Percentiles rank a stretch among this genome's conserved stretches.
These are phyloP conservation scores for Annulohypoxylon maeteangense DNA, from an alignment of 495 filamentous ascomycete species.

Conservation along the genomic window DNA sequence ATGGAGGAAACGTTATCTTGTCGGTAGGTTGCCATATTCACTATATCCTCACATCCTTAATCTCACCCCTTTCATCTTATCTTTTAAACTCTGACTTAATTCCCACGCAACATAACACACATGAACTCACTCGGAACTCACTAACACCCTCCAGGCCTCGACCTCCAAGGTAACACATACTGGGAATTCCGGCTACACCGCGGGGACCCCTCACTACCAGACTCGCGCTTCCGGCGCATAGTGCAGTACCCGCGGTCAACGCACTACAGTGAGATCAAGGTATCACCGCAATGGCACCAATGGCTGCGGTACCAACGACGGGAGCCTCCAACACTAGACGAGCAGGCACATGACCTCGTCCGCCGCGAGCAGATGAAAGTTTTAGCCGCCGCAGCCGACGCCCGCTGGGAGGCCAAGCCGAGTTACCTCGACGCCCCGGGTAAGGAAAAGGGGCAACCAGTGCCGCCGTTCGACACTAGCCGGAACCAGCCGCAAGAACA, in stretches of 20 bases:
- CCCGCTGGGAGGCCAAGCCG: conserved; percentile 83
- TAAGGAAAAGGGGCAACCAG: conserved; percentile 25
- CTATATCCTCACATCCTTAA: conserved; percentile 22
- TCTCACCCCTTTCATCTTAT: conserved; percentile 20
- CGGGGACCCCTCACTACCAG: conserved; percentile 59
- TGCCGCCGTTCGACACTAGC: conserved; percentile 22
- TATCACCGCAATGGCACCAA: conserved; percentile 88
- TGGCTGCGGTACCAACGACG: conserved; percentile 89
- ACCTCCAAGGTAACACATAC: conserved; percentile 90
- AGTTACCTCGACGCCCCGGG: conserved; percentile 46
- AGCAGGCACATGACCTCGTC: conserved; percentile 75
- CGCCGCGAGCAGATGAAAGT: conserved; percentile 76
- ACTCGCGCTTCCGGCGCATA: conserved; percentile 64
- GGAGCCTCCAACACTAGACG: conserved; percentile 74
- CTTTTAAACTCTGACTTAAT: conserved; percentile 6
- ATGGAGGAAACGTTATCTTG: conserved; percentile 84
- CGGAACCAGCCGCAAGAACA: conserved; percentile 19
- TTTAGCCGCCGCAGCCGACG: conserved; percentile 82
- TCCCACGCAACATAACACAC: neutral
- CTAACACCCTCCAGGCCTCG: conserved; percentile 67
- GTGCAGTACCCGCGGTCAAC: conserved; percentile 71
- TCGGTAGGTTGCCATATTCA: conserved; percentile 65
- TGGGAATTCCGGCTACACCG: conserved; percentile 86
- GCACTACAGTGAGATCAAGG: conserved; percentile 71
- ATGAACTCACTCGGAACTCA: neutral